These are phyloP conservation scores for Eragrostis nindensis DNA, from an alignment of 176 grass and related monocot genomes.

Conservation along the genomic window DNA sequence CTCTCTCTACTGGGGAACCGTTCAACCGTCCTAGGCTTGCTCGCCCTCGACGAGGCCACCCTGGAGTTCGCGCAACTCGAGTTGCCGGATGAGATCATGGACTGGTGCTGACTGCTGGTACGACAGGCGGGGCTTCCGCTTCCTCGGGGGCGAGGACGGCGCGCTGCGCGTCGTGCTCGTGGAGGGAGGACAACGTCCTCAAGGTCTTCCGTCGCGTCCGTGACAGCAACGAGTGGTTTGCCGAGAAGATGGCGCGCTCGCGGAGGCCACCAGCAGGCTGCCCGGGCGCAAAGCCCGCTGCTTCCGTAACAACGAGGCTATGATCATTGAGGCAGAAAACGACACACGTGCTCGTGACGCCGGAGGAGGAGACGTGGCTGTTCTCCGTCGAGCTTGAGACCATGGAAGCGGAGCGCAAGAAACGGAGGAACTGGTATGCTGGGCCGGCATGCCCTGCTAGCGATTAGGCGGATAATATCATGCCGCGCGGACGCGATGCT, in stretches of 20 bases:
- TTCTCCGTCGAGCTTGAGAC: constrained; percentile 32
- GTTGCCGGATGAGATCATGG: not conserved
- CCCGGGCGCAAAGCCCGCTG: not conserved
- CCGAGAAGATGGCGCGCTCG: constrained; percentile 12
- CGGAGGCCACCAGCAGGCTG: not conserved
- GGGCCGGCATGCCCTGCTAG: not conserved
- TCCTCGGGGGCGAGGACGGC: not conserved
- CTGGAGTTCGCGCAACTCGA: constrained; percentile 12
- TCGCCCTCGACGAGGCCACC: constrained; percentile 21
- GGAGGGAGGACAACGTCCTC: too few relatives aligned
- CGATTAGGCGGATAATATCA: too few relatives aligned
- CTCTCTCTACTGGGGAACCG: not conserved
- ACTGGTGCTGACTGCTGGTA: too few relatives aligned
- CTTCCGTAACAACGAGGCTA: not conserved
- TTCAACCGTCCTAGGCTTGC: not conserved
- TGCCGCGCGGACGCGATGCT: too few relatives aligned
- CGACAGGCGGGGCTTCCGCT: not conserved
- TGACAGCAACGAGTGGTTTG: not conserved
- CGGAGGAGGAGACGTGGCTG: not conserved
- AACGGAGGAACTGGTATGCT: not conserved
- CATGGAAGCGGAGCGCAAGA: not conserved
- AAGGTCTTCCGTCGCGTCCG: too few relatives aligned
- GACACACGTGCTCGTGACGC: constrained; percentile 3
- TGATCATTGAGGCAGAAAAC: not conserved
- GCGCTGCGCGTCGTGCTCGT: not conserved